Base-by-base conservation (phyloP, 169 alveolate species). In the Besnoitia besnoiti region DNA sequence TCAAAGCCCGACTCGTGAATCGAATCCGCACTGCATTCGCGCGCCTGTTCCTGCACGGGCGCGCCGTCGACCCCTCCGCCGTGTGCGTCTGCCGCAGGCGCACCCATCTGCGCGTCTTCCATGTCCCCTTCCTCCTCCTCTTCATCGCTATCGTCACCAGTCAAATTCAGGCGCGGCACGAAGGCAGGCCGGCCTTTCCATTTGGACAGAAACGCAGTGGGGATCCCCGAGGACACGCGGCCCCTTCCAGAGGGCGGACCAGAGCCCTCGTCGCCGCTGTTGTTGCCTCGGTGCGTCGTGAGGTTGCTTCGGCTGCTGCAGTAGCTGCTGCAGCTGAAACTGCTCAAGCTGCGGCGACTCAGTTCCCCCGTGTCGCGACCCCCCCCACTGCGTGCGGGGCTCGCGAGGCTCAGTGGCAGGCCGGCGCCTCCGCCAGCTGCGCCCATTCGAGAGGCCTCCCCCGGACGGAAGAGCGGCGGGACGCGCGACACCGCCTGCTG, bases 101-200 rank as follows among this genome's bases (percentile, higher is more conserved):
- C n/a, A n/a, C n/a, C n/a, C n/a, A n/a, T n/a, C n/a, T n/a, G n/a
- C n/a, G n/a, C n/a, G n/a, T n/a, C n/a, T n/a, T n/a, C n/a, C n/a
- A n/a, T 73, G 82, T 19, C 82, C 44, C 24, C 14, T 19, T 73
- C n/a, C 82, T 21, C 39, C 37, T 62, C 79, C 79, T 33, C 79
- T 33, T 73, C 82, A 19, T 73, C 82, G 39, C 47, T 73, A 39
- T 37, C 50, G 44, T 77, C 87, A 39, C 87, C 87, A n/a, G 87
- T 77, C n/a, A 77, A 55, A 8, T 77, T 77, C 10, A 77, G 59
- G 0, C 87, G 49, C 33, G 87, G 87, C 14, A 77, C 87, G 33
- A 77, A 77, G 59, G 59, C 87, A 2, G 87, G 87, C 2, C 87
- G 49, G 59, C 87, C 87, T 39, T 42, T 77, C 87, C 87, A 77